Conservation (phyloP, 176 grass and related monocot genomes). For the Tillandsia leiboldiana region DNA sequence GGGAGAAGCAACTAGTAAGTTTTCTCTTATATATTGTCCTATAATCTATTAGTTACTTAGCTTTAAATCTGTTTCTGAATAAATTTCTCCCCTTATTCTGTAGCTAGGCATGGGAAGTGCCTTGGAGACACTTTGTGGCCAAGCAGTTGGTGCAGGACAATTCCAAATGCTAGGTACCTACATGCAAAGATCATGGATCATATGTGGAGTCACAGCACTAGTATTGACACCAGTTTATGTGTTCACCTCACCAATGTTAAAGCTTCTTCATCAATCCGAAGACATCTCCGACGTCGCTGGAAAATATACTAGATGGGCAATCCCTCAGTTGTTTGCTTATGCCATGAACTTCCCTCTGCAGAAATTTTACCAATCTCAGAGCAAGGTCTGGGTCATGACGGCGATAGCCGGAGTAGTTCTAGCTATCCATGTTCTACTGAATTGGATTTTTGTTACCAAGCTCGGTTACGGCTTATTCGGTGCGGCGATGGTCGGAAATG, state of each 20-base stretch:
- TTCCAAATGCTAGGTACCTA: conserved; percentile 43
- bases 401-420: conserved; percentile 38
- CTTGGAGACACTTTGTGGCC: conserved; percentile 58
- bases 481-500: conserved; percentile 39
- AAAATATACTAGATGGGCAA: conserved; percentile 25
- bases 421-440: conserved; percentile 38
- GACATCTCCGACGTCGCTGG: conserved; percentile 35
- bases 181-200: conserved; percentile 55
- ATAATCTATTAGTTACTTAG: background rate
- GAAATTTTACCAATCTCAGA: conserved; percentile 67
- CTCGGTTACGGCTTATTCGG: conserved; percentile 29
- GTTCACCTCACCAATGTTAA: conserved; percentile 38
- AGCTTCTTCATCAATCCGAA: conserved; percentile 25
- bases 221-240: conserved; percentile 30
- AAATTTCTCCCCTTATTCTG: background rate
- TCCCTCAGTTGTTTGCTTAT: conserved; percentile 52
- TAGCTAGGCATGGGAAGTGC: conserved; percentile 67
- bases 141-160: conserved; percentile 46
- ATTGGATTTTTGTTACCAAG: conserved; percentile 36
- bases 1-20: no score
- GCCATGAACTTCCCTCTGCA: conserved; percentile 64
- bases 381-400: conserved; percentile 54
- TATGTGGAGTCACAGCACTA: conserved; percentile 27
- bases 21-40: no score
- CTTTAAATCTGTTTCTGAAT: background rate